Evolutionary conservation across 2,329 filamentous ascomycete species (phyloP), one percentile per base, ranked within the genome.

Genomic region (Penicillium aurantiogriseum): DNA sequence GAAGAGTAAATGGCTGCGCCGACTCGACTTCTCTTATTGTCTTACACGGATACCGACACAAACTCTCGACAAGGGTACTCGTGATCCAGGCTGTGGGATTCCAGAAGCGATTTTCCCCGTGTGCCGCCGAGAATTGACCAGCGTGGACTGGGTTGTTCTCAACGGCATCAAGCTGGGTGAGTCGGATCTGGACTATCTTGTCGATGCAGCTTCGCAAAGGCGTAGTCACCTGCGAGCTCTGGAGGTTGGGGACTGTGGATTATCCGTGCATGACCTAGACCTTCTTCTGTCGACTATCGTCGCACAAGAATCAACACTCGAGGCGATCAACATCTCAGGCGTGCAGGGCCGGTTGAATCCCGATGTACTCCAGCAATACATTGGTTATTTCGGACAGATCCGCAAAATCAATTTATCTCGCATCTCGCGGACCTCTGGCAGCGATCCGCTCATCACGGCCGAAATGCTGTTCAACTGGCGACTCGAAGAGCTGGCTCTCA

Each of bases 101-200:
- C 84, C 88, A 19, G 86, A 88, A 69, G 88, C 87, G 2, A 77
- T 90, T 5, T 86, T 88, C 63, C 86, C 87, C 1, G 76, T 90
- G 6, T 89, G 86, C 72, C 85, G 85, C 61, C 82, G 84, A 59
- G 83, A 88, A 64, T 79, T 86, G 25, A 90, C 88, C 0, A 88
- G 86, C 64, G 84, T 90, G 19, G 85, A 88, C 68, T 90, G 88
- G 87, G 82, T 90, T 52, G 80, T 84, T 23, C 73, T 90, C 57
- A 89, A 85, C 59, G 86, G 86, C 13, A 87, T 90, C 59, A 81
- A 84, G 58, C 80, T 90, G n/a, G 86, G 85, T 40, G 88, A 90
- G 53, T 85, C 85, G 0, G 88, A 90, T 71, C 75, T 90, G 52
- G 88, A 90, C 61, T 80, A 78, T 64, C 67, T 88, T 45, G 85